Base-by-base conservation (phyloP, 306 rosid species). In the Argentina anserina region DNA sequence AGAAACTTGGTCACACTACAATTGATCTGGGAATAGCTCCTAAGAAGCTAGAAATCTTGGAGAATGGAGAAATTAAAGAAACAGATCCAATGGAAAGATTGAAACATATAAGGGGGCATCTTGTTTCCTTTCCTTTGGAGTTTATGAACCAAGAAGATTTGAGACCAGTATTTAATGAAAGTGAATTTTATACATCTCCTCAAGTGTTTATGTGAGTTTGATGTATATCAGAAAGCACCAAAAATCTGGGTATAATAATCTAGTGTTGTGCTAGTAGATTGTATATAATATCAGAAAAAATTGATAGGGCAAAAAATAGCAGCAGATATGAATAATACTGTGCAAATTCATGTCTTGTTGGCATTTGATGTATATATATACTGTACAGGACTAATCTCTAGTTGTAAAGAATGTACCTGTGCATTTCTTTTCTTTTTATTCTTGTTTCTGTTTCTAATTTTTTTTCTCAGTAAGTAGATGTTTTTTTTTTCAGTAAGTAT, bases 11-110 rank as follows among this genome's bases (percentile, higher is more conserved):
- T 13, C 88, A 84, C 66, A 81, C 76, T 50, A 76, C 85, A 36
- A 79, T 84, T 23, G 85, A 84, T 73, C 66, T 84, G 65, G 88
- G 88, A 56, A 71, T 84, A 63, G 85, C 81, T 53, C 77, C 72
- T 8, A 81, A 75, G 80, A 78, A 81, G 77, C 46, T 81, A 55
- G 71, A 72, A 41, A 15, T 36, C 15, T 0, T 65, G 55, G 79
- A 81, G 29, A 79, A 75, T 43, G 81, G 81, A 2, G 71, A 63
- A 67, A 49, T 68, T 11, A 50, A 74, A 31, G 65, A 17, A 52
- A 59, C 15, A 62, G 85, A 84, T 78, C 69, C 83, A 36, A 73
- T 67, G 81, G 83, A 81, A 70, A 75, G 50, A 69, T 37, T 84
- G 66, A 78, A 81, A n/a, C 56, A 65, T 64, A 65, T 81, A 26